Percentiles rank a stretch among this genome's conserved stretches.
phyloP scores from a whole-genome alignment of 495 filamentous ascomycete genomes.

The Friedmanniomyces endolithicus region DNA sequence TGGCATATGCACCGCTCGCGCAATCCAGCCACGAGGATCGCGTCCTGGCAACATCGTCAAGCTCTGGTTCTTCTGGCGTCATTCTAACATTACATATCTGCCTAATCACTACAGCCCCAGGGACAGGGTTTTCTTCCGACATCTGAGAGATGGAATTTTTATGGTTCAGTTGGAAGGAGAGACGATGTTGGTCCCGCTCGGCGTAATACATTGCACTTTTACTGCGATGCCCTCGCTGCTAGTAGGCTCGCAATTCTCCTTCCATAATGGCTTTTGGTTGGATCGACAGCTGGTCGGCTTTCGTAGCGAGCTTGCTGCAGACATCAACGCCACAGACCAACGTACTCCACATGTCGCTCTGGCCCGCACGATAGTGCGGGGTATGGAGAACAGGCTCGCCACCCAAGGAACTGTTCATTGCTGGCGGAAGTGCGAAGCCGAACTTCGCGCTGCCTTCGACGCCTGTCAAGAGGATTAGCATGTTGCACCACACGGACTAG shows the following conservation, averaged over 20 bases:
- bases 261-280: neutral
- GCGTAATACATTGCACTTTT: neutral
- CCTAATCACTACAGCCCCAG: neutral
- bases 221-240: neutral
- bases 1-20: neutral
- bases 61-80: neutral
- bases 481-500: too few relatives aligned
- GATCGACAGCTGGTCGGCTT: neutral
- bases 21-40: neutral
- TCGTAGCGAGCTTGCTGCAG: neutral
- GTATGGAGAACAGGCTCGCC: too few relatives aligned
- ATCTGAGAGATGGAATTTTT: neutral
- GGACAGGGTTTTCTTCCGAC: neutral
- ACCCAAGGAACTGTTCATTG: too few relatives aligned
- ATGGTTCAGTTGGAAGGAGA: neutral
- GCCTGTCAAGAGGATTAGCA: too few relatives aligned
- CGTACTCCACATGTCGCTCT: neutral
- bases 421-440: too few relatives aligned
- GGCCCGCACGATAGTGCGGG: too few relatives aligned
- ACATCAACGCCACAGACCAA: neutral
- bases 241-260: neutral
- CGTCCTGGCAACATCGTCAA: neutral
- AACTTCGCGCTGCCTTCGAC: too few relatives aligned
- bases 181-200: neutral
- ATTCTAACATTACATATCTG: neutral